Percentiles rank a stretch among this genome's conserved stretches.
Evolutionary conservation across 441 rosid genomes (phyloP).

Genomic region (Brassica hybrid): DNA sequence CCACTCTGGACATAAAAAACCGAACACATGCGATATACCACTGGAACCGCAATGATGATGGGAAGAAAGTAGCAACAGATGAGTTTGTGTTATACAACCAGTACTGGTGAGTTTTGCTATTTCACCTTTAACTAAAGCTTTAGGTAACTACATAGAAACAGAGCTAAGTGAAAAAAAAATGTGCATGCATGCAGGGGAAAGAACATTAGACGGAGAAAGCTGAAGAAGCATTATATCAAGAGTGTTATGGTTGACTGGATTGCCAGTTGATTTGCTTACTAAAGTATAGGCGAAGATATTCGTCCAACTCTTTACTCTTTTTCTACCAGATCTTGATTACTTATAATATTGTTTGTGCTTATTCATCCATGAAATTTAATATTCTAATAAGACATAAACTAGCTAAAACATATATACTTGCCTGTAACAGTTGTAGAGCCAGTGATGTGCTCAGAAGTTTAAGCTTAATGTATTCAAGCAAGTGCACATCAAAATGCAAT

Average conservation of each 20-base stretch:
- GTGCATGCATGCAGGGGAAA: conserved; percentile 54
- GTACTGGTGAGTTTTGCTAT: conserved; percentile 56
- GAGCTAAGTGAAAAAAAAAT: conserved; percentile 19
- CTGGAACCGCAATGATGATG: conserved; percentile 80
- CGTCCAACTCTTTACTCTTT: background rate
- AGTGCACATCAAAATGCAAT: background rate
- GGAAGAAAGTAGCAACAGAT: conserved; percentile 65
- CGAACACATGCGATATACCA: conserved; percentile 79
- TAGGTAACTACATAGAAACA: conserved; percentile 28
- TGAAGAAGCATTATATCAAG: conserved; percentile 64
- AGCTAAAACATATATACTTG: background rate
- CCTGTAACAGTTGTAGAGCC: background rate
- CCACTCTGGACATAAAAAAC: conserved; percentile 69
- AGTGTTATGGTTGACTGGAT: conserved; percentile 42
- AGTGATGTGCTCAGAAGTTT: background rate
- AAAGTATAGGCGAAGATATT: conserved; percentile 3
- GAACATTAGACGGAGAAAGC: conserved; percentile 69
- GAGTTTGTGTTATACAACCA: conserved; percentile 62
- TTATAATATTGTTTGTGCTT: background rate
- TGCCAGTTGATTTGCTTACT: conserved; percentile 28
- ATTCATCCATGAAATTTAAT: background rate
- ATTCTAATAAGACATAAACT: background rate
- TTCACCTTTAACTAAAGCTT: background rate
- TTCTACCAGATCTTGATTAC: background rate
- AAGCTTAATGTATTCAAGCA: background rate